phyloP scores from a whole-genome alignment of 208 protist genomes.

The Trichomonas tenax region DNA sequence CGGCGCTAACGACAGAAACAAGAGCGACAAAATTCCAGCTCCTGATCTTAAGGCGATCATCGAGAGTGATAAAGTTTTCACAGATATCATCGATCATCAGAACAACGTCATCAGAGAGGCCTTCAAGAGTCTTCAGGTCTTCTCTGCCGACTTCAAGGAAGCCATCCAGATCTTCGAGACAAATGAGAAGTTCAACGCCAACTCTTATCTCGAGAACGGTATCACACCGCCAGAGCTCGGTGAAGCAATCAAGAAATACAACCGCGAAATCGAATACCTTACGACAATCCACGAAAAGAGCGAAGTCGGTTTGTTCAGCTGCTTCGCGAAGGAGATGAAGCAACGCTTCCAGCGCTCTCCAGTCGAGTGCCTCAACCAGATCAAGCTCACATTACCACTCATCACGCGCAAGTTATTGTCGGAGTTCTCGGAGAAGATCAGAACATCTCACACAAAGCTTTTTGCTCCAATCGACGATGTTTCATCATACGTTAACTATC shows the following conservation, averaged over 20 bases:
- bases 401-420: neutral
- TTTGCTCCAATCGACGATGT: neutral
- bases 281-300: neutral
- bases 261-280: neutral
- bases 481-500: neutral
- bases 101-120: neutral
- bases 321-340: slow-evolving; percentile 11
- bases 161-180: neutral
- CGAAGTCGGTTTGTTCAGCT: neutral
- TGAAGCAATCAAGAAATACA: neutral
- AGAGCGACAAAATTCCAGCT: neutral
- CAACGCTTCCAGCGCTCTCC: neutral
- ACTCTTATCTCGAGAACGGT: neutral
- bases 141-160: neutral
- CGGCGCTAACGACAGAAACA: neutral
- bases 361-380: neutral
- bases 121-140: neutral
- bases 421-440: neutral
- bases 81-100: neutral
- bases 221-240: neutral
- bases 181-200: neutral
- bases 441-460: neutral
- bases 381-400: neutral
- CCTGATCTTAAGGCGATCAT: neutral
- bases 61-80: neutral